These are phyloP conservation scores for Naegleria fowleri DNA, from an alignment of 208 protist genomes.

Conservation along the genomic window DNA sequence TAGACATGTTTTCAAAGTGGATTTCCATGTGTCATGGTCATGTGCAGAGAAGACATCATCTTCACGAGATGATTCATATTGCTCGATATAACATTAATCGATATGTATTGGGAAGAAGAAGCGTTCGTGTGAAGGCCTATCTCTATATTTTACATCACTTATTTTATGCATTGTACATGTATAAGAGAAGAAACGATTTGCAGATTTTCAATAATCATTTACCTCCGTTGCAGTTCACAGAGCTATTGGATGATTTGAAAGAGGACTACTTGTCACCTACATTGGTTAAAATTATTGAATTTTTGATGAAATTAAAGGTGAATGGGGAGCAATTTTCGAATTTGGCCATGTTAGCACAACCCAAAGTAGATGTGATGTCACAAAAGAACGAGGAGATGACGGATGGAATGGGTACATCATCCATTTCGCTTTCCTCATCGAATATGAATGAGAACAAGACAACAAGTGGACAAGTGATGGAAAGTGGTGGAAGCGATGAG, in stretches of 20 bases:
- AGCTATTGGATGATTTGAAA: not conserved
- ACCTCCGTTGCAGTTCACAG: not conserved
- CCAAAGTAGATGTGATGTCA: no score
- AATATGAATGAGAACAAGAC: not conserved
- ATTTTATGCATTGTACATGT: not conserved
- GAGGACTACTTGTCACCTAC: not conserved
- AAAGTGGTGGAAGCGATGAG: no score
- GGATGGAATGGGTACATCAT: not conserved
- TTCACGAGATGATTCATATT: not conserved
- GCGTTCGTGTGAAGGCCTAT: not conserved
- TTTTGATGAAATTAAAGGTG: not conserved
- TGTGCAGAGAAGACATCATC: not conserved
- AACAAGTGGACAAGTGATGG: not conserved
- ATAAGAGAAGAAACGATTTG: not conserved
- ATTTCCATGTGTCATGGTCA: not conserved
- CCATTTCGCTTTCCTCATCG: not conserved
- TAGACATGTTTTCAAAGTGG: not conserved
- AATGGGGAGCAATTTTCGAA: not conserved
- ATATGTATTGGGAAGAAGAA: not conserved
- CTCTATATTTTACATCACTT: conserved; percentile 8
- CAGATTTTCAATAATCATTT: not conserved
- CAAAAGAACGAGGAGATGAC: no score
- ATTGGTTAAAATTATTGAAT: not conserved
- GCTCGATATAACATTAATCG: not conserved
- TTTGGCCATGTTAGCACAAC: not conserved